phyloP scores from a whole-genome alignment of 371 early-diverging fungal species.

The Apophysomyces ossiformis region DNA sequence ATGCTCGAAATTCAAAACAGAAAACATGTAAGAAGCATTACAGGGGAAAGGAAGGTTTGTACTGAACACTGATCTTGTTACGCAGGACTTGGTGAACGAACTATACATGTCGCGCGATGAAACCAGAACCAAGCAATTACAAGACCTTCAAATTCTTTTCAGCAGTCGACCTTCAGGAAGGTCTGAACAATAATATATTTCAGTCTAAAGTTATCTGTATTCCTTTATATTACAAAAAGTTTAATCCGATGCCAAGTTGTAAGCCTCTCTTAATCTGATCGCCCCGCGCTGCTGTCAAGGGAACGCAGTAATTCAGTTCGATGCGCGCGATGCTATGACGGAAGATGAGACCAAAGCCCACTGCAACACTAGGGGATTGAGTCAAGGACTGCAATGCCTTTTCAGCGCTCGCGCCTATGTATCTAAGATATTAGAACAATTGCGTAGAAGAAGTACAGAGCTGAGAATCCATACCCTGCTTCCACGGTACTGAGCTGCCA shows the following conservation, averaged over 20 bases:
- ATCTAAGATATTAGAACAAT: background rate
- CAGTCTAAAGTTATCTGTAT: background rate
- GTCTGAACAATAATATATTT: background rate
- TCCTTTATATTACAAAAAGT: conserved; percentile 66
- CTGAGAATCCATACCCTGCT: conserved; percentile 39
- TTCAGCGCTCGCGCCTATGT: conserved; percentile 22
- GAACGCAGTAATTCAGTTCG: conserved; percentile 91
- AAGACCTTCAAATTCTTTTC: conserved; percentile 56
- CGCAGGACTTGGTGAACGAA: conserved; percentile 48
- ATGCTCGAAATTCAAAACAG: conserved; percentile 66
- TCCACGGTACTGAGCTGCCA: conserved; percentile 71
- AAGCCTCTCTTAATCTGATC: conserved; percentile 83
- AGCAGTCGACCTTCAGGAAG: conserved; percentile 16
- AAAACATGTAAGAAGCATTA: conserved; percentile 45
- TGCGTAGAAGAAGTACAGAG: background rate
- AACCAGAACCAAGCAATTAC: conserved; percentile 45
- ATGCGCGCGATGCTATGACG: conserved; percentile 84
- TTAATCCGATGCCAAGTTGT: conserved; percentile 88
- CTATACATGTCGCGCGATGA: conserved; percentile 58
- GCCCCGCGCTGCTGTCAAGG: conserved; percentile 70
- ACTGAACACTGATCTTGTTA: background rate
- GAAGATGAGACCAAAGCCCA: conserved; percentile 85
- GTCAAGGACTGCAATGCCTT: conserved; percentile 44
- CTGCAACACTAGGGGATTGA: conserved; percentile 67
- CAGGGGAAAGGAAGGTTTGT: background rate